Conservation (phyloP, 345 rosid genomes). For the Psidium guajava region DNA sequence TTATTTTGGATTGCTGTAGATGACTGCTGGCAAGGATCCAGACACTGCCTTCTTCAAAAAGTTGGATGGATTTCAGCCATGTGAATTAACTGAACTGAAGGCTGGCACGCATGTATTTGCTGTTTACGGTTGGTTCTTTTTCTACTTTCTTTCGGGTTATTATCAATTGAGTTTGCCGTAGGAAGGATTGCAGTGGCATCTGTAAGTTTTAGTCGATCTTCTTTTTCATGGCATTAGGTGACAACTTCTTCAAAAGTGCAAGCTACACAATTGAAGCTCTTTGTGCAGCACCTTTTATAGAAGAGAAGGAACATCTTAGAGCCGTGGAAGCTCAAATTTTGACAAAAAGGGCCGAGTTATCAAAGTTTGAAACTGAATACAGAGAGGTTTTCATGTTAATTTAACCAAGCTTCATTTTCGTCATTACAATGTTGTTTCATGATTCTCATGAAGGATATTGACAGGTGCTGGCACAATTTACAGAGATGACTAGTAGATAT, state of each 20-base stretch:
- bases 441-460: not conserved
- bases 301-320: constrained; percentile 80
- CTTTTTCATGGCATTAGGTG: constrained; percentile 85
- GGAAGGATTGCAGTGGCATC: not conserved
- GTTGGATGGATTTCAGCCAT: constrained; percentile 92
- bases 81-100: constrained; percentile 84
- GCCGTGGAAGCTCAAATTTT: constrained; percentile 82
- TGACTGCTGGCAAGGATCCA: constrained; percentile 83
- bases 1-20: constrained; percentile 18
- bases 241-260: constrained; percentile 85
- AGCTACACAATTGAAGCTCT: constrained; percentile 86
- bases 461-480: constrained; percentile 78
- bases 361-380: constrained; percentile 91
- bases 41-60: constrained; percentile 86
- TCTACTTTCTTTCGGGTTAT: not conserved
- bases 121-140: constrained; percentile 62
- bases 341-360: constrained; percentile 67
- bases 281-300: constrained; percentile 58
- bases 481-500: constrained; percentile 86
- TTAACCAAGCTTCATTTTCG: not conserved
- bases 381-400: constrained; percentile 46
- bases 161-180: not conserved
- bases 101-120: constrained; percentile 89
- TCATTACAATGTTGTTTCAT: not conserved
- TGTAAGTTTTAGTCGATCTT: not conserved